These are phyloP conservation scores for Fonsecaea pedrosoi DNA, from an alignment of 2,329 filamentous ascomycete genomes.

Conservation along the genomic window DNA sequence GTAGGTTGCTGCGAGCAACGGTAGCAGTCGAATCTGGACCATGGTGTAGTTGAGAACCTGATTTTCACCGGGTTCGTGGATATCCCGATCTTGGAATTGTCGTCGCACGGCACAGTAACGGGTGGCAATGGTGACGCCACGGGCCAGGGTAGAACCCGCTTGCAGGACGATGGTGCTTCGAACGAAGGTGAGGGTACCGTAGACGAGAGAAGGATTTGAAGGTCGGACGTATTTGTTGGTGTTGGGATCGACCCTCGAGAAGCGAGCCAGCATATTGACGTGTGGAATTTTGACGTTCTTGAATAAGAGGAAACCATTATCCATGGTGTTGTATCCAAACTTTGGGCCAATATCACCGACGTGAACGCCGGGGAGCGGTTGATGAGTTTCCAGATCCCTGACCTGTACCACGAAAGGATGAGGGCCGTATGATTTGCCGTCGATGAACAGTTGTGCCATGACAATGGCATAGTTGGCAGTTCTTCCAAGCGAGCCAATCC, in stretches of 20 bases:
- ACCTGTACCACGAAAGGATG: conserved; percentile 82
- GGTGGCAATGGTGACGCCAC: conserved; percentile 78
- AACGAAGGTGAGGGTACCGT: conserved; percentile 78
- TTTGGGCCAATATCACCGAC: conserved; percentile 83
- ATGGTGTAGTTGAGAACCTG: conserved; percentile 82
- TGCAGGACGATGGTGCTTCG: conserved; percentile 76
- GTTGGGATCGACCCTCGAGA: conserved; percentile 70
- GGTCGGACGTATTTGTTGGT: conserved; percentile 73
- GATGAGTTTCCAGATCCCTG: conserved; percentile 71
- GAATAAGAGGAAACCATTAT: conserved; percentile 79
- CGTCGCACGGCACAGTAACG: conserved; percentile 75
- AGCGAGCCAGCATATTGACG: conserved; percentile 74
- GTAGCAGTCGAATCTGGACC: conserved; percentile 76
- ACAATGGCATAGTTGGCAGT: conserved; percentile 79
- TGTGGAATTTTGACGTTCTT: conserved; percentile 79
- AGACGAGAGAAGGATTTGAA: conserved; percentile 70
- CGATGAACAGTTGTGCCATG: conserved; percentile 76
- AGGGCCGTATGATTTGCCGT: conserved; percentile 72
- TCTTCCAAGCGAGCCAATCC: conserved; percentile 79
- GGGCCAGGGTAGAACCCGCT: conserved; percentile 72
- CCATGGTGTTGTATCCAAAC: conserved; percentile 81
- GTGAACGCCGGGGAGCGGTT: conserved; percentile 71
- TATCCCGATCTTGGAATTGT: conserved; percentile 80
- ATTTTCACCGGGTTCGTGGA: conserved; percentile 68
- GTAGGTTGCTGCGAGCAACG: conserved; percentile 74